Base-by-base conservation (phyloP, 2,329 filamentous ascomycete genomes). In the Xylariales sp. region DNA sequence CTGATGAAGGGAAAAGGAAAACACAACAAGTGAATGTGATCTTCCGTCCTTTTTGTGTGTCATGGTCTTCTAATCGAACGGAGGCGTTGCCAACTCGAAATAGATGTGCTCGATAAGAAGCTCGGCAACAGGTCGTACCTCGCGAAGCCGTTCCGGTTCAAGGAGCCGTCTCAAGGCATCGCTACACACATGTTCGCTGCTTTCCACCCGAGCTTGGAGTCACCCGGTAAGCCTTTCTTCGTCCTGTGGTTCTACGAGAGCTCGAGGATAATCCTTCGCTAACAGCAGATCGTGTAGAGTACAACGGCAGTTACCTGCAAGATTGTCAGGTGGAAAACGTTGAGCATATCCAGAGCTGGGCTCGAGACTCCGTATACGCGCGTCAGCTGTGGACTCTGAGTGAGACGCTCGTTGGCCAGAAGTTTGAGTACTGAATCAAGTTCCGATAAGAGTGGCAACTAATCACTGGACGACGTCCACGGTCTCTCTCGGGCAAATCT, bases 111-210 rank as follows among this genome's bases (percentile, higher is more conserved):
- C 15, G 32, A 34, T 14, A 23, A 24, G 17, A 13, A 11, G 14
- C 17, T 34, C 3, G 32, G 32, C 6, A 34, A 34, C 17, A 21
- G n/a, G n/a, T n/a, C 21, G 18, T 18, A 24, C 18, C 8, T 11
- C 18, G 11, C 18, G 32, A 34, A 23, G 32, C 18, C 15, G 6
- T 47, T 36, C 15, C 16, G 27, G 5, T 40, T 16, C 38, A 62
- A 43, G 49, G 58, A 25, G 44, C 30, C 33, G 39, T 62, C 37
- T 53, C 60, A 53, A 4, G 55, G 55, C 12, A 37, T 52, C 2
- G 54, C 55, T 2, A 57, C 54, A 0, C 46, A 48, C 6, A 28
- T 57, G 13, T 54, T 53, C 14, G 48, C 55, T 2, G 62, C 62
- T 40, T 33, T 69, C 55, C 49, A 49, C 6, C 17, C 32, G 6